Evolutionary conservation across 371 early-diverging fungal species (phyloP).

Genomic region (Nematocida ironsii): DNA sequence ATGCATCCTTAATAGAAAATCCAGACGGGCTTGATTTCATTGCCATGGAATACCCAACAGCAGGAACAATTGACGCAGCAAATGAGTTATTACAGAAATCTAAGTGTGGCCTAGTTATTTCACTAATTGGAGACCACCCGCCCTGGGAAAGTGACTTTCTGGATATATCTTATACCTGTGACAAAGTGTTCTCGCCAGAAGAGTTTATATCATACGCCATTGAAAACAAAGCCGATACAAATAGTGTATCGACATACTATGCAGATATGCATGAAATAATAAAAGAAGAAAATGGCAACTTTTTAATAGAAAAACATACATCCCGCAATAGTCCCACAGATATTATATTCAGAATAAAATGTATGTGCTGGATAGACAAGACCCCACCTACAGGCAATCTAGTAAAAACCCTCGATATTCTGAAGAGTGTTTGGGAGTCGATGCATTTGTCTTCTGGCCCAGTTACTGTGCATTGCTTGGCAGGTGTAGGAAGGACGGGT

Average conservation of each 20-base stretch:
- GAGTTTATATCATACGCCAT: slow-evolving; percentile 23
- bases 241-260: not conserved
- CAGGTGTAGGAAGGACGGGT: slow-evolving; percentile 93
- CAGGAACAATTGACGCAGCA: not conserved
- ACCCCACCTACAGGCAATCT: slow-evolving; percentile 16
- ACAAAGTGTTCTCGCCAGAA: not conserved
- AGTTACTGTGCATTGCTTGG: slow-evolving; percentile 83
- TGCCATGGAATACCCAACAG: slow-evolving; percentile 58
- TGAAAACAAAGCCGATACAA: not conserved
- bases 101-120: slow-evolving; percentile 21
- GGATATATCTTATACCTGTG: not conserved
- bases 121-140: slow-evolving; percentile 48
- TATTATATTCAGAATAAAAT: slow-evolving; percentile 38
- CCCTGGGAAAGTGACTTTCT: slow-evolving; percentile 52
- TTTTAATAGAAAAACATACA: slow-evolving; percentile 25
- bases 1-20: slow-evolving; percentile 47
- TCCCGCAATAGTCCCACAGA: not conserved
- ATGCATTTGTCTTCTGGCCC: slow-evolving; percentile 31
- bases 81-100: slow-evolving; percentile 11
- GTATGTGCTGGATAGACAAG: slow-evolving; percentile 42
- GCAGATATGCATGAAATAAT: slow-evolving; percentile 5
- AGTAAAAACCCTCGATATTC: slow-evolving; percentile 29
- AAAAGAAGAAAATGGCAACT: slow-evolving; percentile 6
- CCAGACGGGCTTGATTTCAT: slow-evolving; percentile 25
- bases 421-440: not conserved